Percentiles rank a stretch among this genome's conserved stretches.
Evolutionary conservation across 169 alveolate species (phyloP).

Genomic region (Cryptosporidium ubiquitum): DNA sequence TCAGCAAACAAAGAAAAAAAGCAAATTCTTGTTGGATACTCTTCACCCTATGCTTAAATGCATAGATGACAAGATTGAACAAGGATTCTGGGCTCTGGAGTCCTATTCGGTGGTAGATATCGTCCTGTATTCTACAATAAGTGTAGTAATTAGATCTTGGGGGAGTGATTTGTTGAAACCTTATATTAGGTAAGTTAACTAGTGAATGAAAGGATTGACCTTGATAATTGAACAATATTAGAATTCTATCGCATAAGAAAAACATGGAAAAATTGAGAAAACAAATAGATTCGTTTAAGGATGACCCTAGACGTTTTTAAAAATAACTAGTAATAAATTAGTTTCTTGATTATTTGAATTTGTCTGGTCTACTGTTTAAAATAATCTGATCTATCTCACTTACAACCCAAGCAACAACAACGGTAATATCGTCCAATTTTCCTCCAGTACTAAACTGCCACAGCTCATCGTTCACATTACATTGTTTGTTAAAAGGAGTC

Average conservation of each 20-base stretch:
- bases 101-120: slow-evolving; percentile 32
- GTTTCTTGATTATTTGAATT: neutral
- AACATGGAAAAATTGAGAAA: slow-evolving; percentile 53
- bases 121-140: slow-evolving; percentile 40
- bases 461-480: slow-evolving; percentile 10
- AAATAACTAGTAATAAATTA: neutral
- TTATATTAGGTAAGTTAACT: slow-evolving; percentile 28
- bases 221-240: neutral
- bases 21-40: slow-evolving; percentile 49
- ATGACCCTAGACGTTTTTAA: slow-evolving; percentile 67
- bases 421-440: slow-evolving; percentile 80
- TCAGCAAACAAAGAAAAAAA: slow-evolving; percentile 23
- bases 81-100: slow-evolving; percentile 17
- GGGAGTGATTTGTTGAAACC: slow-evolving; percentile 25
- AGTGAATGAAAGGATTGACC: neutral
- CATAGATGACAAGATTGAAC: slow-evolving; percentile 27
- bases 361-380: slow-evolving; percentile 9
- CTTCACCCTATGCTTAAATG: slow-evolving; percentile 56
- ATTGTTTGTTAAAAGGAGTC: slow-evolving; percentile 77
- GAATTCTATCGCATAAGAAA: slow-evolving; percentile 30
- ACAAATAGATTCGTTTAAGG: slow-evolving; percentile 56
- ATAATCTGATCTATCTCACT: slow-evolving; percentile 15
- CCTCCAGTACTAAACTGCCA: slow-evolving; percentile 78
- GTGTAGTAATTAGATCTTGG: slow-evolving; percentile 43
- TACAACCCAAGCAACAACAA: slow-evolving; percentile 80